phyloP scores from a whole-genome alignment of 352 stramenopile genomes.

The Thalassiosira ordinaria region DNA sequence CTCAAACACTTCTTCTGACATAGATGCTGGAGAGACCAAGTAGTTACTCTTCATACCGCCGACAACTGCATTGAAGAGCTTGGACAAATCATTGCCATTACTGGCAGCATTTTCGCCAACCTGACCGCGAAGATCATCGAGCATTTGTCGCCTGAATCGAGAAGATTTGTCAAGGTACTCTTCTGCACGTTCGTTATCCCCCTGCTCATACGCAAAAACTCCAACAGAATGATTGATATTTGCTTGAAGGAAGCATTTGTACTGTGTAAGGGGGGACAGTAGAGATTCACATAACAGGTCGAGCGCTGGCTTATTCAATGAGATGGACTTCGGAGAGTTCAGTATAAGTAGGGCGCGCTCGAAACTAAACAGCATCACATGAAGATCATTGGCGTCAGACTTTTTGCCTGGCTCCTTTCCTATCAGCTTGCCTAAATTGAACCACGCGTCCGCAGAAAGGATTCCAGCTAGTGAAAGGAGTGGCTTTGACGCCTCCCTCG shows the following conservation, averaged over 20 bases:
- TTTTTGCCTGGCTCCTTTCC: conserved; percentile 12
- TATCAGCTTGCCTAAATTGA: conserved; percentile 43
- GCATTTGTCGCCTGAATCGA: conserved; percentile 46
- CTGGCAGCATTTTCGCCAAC: conserved; percentile 16
- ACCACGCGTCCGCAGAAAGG: conserved; percentile 53
- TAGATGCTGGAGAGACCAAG: conserved; percentile 11
- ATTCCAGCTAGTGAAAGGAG: conserved; percentile 54
- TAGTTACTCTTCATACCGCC: conserved; percentile 32
- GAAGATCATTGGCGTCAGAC: conserved; percentile 6
- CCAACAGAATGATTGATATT: conserved; percentile 56
- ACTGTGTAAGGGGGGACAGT: conserved; percentile 30
- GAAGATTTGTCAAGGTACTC: conserved; percentile 42
- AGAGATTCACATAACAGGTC: conserved; percentile 36
- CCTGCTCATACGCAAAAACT: conserved; percentile 54
- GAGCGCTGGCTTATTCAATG: conserved; percentile 30
- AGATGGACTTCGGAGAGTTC: conserved; percentile 33
- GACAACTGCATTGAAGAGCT: conserved; percentile 27
- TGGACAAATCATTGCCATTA: conserved; percentile 13
- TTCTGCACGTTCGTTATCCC: conserved; percentile 37
- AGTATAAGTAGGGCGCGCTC: conserved; percentile 53
- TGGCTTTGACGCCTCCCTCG: conserved; percentile 43
- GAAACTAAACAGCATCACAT: conserved; percentile 47
- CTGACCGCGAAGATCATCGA: conserved; percentile 39
- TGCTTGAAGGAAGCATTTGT: conserved; percentile 57
- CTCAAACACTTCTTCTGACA: conserved; percentile 35